phyloP scores from a whole-genome alignment of 768 basidiomycete species.

The Lentinula lateritia region DNA sequence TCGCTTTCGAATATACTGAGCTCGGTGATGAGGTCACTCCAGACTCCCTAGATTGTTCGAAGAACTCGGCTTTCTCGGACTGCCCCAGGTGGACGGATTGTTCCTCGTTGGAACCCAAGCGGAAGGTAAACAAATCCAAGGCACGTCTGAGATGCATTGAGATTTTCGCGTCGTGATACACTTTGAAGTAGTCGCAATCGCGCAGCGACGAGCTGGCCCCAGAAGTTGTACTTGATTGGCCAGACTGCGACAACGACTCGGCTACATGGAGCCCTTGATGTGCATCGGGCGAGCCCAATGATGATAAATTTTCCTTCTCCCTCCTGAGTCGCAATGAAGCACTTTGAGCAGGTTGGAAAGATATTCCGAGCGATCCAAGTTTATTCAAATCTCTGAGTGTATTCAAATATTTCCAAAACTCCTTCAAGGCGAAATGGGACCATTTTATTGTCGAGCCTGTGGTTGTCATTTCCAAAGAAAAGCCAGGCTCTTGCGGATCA shows the following conservation, averaged over 20 bases:
- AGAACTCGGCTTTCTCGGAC: not conserved
- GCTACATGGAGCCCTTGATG: not conserved
- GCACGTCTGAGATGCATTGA: conserved; percentile 2
- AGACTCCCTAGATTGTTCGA: not conserved
- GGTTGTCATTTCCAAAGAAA: not conserved
- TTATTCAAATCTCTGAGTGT: not conserved
- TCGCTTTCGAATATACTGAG: not conserved
- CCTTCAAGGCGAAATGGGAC: not conserved
- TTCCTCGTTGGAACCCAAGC: not conserved
- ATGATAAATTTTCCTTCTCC: not conserved
- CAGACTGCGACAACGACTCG: not conserved
- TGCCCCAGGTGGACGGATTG: not conserved
- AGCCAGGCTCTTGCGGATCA: not conserved
- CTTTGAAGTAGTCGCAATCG: conserved; percentile 1
- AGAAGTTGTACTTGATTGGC: not conserved
- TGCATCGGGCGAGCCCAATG: not conserved
- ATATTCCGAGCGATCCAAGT: not conserved
- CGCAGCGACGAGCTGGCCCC: not conserved
- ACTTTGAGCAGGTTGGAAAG: not conserved
- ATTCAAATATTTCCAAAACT: not conserved
- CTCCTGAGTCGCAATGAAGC: not conserved
- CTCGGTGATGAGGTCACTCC: not conserved
- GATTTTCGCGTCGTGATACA: not conserved
- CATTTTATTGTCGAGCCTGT: not conserved
- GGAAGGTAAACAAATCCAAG: not conserved